phyloP scores from a whole-genome alignment of 2,329 filamentous ascomycete genomes.

The Pseudogymnoascus pannorum region DNA sequence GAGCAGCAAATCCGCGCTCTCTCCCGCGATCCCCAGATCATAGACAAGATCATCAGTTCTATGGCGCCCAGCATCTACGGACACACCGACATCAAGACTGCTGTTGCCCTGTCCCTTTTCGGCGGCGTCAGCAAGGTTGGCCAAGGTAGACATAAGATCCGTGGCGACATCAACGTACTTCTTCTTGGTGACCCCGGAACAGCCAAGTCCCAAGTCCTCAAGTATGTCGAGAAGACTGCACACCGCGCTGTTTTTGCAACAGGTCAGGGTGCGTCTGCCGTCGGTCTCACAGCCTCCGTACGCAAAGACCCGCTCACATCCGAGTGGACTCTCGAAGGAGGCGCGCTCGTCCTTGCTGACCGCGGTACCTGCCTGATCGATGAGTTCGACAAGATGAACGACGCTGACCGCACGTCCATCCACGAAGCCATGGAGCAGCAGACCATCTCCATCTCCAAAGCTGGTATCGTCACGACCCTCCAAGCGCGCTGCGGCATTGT shows the following conservation, averaged over 20 bases:
- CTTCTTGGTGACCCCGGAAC: slow-evolving; percentile 95
- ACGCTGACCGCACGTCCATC: slow-evolving; percentile 94
- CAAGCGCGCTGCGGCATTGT: slow-evolving; percentile 95
- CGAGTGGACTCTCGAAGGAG: slow-evolving; percentile 96
- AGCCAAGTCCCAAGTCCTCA: slow-evolving; percentile 94
- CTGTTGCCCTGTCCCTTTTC: slow-evolving; percentile 86
- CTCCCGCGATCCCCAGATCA: slow-evolving; percentile 81
- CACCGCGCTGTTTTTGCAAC: slow-evolving; percentile 96
- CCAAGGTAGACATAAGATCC: slow-evolving; percentile 81
- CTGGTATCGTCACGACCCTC: slow-evolving; percentile 93
- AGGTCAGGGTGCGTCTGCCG: slow-evolving; percentile 91
- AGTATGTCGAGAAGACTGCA: slow-evolving; percentile 96
- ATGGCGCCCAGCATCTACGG: slow-evolving; percentile 98
- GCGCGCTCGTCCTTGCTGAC: slow-evolving; percentile 89
- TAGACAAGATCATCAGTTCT: slow-evolving; percentile 87
- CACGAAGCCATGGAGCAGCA: slow-evolving; percentile 99
- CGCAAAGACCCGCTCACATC: slow-evolving; percentile 89
- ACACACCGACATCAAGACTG: slow-evolving; percentile 94
- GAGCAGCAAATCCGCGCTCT: slow-evolving; percentile 83
- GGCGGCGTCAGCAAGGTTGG: slow-evolving; percentile 88
- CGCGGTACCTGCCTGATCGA: slow-evolving; percentile 94
- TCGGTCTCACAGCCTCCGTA: slow-evolving; percentile 95
- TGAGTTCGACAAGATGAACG: slow-evolving; percentile 99
- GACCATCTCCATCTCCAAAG: slow-evolving; percentile 98
- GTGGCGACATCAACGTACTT: slow-evolving; percentile 96